These are phyloP conservation scores for Usnea hakonensis DNA, from an alignment of 495 filamentous ascomycete genomes.

Conservation along the genomic window DNA sequence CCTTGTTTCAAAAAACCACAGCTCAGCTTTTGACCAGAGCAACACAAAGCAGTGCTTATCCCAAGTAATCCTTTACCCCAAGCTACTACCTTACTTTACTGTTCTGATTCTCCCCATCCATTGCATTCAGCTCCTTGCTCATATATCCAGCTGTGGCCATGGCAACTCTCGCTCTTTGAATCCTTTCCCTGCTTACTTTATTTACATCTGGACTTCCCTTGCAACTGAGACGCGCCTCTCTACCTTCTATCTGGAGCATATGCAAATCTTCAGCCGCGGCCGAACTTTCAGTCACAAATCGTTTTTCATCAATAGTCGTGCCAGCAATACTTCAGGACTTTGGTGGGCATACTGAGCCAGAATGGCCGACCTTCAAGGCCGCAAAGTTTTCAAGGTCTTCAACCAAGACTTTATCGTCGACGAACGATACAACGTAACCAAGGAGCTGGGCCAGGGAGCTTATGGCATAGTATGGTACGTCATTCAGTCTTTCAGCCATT, in stretches of 20 bases:
- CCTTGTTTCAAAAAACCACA: background rate
- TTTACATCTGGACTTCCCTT: too few relatives aligned
- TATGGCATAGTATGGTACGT: conserved; percentile 98
- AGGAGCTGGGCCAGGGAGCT: conserved; percentile 95
- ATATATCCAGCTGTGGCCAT: background rate
- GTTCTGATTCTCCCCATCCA: background rate
- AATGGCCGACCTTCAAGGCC: conserved; percentile 74
- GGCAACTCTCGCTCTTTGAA: background rate
- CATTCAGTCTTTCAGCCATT: background rate
- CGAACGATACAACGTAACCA: conserved; percentile 95
- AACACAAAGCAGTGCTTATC: background rate
- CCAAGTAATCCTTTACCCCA: too few relatives aligned
- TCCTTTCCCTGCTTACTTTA: background rate
- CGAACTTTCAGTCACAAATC: background rate
- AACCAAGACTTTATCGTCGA: conserved; percentile 99
- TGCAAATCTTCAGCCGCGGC: background rate
- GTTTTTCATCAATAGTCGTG: background rate
- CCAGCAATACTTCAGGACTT: background rate
- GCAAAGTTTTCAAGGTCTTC: conserved; percentile 99
- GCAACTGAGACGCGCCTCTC: too few relatives aligned
- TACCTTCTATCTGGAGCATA: background rate
- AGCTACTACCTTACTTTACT: too few relatives aligned
- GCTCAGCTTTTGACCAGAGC: too few relatives aligned
- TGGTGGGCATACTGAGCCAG: background rate
- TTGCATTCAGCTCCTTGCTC: background rate